Percentiles rank a stretch among this genome's conserved stretches.
Conservation (phyloP, 768 basidiomycete species). For the Termitomyces sp. region DNA sequence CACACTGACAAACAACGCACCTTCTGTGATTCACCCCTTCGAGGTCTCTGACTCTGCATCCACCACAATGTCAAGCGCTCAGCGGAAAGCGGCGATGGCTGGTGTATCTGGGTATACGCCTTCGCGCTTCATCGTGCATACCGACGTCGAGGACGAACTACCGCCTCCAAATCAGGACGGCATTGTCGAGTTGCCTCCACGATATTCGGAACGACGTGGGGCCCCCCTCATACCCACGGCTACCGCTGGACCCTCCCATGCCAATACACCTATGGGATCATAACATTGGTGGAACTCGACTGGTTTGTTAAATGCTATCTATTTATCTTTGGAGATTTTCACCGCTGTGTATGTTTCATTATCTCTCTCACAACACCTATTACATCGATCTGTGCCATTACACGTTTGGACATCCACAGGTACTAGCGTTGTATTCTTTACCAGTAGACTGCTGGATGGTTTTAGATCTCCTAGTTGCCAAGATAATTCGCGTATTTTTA, state of each 20-base stretch:
- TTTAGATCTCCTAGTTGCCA: constrained; percentile 5
- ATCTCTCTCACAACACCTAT: constrained; percentile 5
- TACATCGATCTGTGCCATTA: constrained; percentile 1
- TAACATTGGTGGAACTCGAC: neutral
- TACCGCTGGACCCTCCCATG: constrained; percentile 1
- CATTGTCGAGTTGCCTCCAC: constrained; percentile 71
- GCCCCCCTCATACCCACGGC: constrained; percentile 5
- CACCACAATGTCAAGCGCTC: constrained; percentile 30
- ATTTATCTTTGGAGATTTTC: neutral
- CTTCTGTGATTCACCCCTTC: constrained; percentile 19
- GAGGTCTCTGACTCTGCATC: constrained; percentile 16
- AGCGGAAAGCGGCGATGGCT: constrained; percentile 54
- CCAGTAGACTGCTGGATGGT: constrained; percentile 5
- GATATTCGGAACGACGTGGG: constrained; percentile 52
- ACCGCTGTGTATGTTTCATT: constrained; percentile 5
- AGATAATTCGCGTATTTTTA: neutral
- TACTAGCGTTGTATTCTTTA: constrained; percentile 7
- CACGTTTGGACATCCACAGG: neutral
- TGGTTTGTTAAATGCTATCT: neutral
- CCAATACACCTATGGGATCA: neutral
- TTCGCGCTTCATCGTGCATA: constrained; percentile 61
- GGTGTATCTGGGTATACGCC: constrained; percentile 35
- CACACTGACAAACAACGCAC: constrained; percentile 11
- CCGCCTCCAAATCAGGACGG: constrained; percentile 40
- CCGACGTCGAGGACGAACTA: constrained; percentile 56